Percentiles rank a stretch among this genome's conserved stretches.
Conservation (phyloP, 2,329 filamentous ascomycete species). For the Penicillium sp. region DNA sequence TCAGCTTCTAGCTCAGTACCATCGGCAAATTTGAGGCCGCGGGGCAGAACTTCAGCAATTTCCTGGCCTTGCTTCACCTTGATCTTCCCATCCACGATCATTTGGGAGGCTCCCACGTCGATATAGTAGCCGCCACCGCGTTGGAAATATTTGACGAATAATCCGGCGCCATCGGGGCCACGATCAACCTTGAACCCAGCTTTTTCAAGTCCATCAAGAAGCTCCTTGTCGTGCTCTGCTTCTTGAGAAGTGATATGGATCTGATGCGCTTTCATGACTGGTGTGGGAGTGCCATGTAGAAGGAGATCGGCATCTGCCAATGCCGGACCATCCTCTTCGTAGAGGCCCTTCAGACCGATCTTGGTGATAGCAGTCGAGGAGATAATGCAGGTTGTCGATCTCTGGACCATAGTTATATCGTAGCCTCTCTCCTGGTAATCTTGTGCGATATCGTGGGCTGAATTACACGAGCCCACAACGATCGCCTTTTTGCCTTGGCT, state of each 20-base stretch:
- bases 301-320: neutral
- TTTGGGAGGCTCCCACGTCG: constrained; percentile 28
- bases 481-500: constrained; percentile 58
- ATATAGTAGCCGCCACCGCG: neutral
- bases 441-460: constrained; percentile 66
- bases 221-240: neutral
- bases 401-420: constrained; percentile 25
- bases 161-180: neutral
- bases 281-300: neutral
- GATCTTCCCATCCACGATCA: constrained; percentile 64
- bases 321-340: neutral
- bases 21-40: neutral
- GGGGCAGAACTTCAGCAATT: constrained; percentile 52
- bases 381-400: neutral
- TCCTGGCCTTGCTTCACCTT: constrained; percentile 63
- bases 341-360: neutral
- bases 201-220: neutral
- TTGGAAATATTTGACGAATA: neutral
- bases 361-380: neutral
- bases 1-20: neutral
- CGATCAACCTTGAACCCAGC: neutral
- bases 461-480: constrained; percentile 67
- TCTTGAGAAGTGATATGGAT: neutral
- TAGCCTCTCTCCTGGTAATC: constrained; percentile 66
- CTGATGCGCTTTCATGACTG: neutral